phyloP scores from a whole-genome alignment of 1,139 yeast genomes.

The Pichia sp. region DNA sequence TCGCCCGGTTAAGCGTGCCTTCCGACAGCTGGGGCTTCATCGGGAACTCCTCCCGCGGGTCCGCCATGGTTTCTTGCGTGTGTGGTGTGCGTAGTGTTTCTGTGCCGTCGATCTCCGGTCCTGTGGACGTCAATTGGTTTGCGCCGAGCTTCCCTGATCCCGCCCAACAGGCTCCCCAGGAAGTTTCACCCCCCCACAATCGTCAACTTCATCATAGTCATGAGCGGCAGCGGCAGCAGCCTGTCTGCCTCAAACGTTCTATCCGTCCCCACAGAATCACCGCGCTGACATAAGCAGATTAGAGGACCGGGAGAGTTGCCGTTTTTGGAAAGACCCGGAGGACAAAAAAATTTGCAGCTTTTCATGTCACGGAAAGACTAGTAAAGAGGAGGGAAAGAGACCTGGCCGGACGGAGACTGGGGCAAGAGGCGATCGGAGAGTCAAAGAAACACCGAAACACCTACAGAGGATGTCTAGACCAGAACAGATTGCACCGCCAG shows the following conservation, averaged over 20 bases:
- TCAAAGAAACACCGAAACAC: background rate
- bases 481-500: conserved; percentile 96
- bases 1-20: conserved; percentile 5
- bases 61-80: background rate
- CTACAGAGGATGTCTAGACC: conserved; percentile 80
- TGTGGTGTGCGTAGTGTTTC: background rate
- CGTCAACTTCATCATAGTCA: background rate
- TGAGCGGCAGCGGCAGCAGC: background rate
- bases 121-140: background rate
- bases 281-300: background rate
- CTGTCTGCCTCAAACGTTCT: background rate
- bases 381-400: background rate
- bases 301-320: background rate
- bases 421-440: background rate
- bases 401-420: background rate
- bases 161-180: no score
- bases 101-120: background rate
- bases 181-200: no score
- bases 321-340: background rate
- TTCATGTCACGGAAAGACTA: background rate
- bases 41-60: conserved; percentile 1
- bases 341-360: background rate
- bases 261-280: background rate
- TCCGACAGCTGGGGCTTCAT: conserved; percentile 7
- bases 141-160: no score